Percentiles rank a stretch among this genome's conserved stretches.
Conservation (phyloP, 2,329 filamentous ascomycete genomes). For the Fusarium buharicum region DNA sequence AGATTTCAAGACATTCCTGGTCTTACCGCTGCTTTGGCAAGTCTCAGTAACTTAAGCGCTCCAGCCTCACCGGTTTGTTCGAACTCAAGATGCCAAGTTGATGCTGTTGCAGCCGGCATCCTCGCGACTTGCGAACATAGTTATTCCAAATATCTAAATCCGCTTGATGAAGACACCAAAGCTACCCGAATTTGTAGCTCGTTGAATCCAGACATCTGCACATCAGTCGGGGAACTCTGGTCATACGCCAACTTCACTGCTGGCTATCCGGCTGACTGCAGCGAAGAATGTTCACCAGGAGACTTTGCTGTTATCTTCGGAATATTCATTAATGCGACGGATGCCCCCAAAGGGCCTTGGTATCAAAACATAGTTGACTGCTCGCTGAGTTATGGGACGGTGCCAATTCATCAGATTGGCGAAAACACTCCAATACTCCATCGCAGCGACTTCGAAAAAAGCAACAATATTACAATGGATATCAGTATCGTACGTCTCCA, state of each 20-base stretch:
- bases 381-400: neutral
- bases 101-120: neutral
- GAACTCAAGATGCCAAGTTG: neutral
- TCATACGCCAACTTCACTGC: constrained; percentile 13
- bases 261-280: constrained; percentile 9
- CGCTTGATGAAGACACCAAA: neutral
- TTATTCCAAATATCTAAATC: neutral
- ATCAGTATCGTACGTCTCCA: neutral
- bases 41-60: constrained; percentile 9
- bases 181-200: neutral
- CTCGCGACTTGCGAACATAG: neutral
- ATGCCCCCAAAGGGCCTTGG: neutral
- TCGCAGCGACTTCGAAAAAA: neutral
- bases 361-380: neutral
- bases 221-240: neutral
- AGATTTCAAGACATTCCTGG: constrained; percentile 3
- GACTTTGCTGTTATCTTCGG: constrained; percentile 20
- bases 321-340: constrained; percentile 16
- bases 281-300: neutral
- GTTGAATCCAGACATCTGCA: constrained; percentile 5
- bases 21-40: neutral
- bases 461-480: neutral
- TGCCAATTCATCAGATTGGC: neutral
- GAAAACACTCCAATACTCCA: neutral
- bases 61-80: constrained; percentile 10